Evolutionary conservation across 192 early-diverging fungal species (phyloP), one percentile per base, ranked within the genome.

Genomic region (Spizellomyces punctatus): DNA sequence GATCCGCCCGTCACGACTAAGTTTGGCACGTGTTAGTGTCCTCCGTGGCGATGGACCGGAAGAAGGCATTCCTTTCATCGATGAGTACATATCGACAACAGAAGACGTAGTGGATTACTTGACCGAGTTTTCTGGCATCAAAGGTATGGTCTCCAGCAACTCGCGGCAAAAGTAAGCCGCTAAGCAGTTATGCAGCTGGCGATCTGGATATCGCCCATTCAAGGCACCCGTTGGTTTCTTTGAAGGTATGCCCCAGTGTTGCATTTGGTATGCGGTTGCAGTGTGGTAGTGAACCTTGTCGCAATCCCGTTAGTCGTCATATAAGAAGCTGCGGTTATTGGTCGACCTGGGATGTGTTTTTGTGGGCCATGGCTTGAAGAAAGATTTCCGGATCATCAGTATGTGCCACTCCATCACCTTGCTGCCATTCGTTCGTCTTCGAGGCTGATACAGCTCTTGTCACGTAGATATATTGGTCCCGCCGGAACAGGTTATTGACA

Each of bases 311-410:
- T 46, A 80, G 77, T 73, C 91, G n/a, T 92, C 91, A 0, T 98
- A 99, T 81, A 91, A 91, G 72, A 94, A 96, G 65, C 85, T 99
- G 50, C 89, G 96, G 0, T 78, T 95, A 41, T 78, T 99, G 17
- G 91, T 97, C 0, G 96, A 99, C 75, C 78, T 92, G 47, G 92
- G 92, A 9, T 96, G 94, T 74, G 82, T 91, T 9, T 94, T 99
- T 78, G 89, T 99, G 49, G 97, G 97, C 0, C 97, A 99, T 63
- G 96, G 95, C 2, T 78, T 99, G 46, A 91, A 92, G 55, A 95
- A 96, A 64, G 97, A 99, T 78, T 97, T 96, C 71, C 88, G 97
- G 21, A 95, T 92, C 41, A 95, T 96, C 59, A 96, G 92, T 93
- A 81, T 77, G 85, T 77, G 21, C n/a, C 22, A 60, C n/a, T 46